Evolutionary conservation across 208 protist species (phyloP).

Genomic region (Crithidia mellificae): DNA sequence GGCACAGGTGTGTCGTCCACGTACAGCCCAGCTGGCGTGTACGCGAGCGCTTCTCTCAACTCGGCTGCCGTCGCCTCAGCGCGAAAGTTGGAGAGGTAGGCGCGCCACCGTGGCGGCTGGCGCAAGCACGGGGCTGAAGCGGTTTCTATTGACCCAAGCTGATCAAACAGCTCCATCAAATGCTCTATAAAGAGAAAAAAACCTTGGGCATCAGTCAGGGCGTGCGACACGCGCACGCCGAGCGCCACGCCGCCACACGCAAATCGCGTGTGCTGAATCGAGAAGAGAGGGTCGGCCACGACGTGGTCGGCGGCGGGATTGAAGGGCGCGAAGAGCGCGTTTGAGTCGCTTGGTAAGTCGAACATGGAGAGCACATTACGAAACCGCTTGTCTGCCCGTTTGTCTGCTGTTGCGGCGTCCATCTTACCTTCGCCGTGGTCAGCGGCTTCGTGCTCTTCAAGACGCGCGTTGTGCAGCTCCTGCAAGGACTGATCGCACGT

Average conservation of each 20-base stretch:
- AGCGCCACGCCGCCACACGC: slow-evolving; percentile 33
- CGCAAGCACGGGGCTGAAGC: background rate
- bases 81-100: slow-evolving; percentile 4
- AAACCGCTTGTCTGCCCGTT: background rate
- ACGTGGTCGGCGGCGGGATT: slow-evolving; percentile 8
- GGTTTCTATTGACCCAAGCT: no score
- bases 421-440: background rate
- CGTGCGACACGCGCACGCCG: slow-evolving; percentile 32
- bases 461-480: slow-evolving; percentile 6
- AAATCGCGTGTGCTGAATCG: slow-evolving; percentile 38
- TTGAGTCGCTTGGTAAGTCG: slow-evolving; percentile 26
- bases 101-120: slow-evolving; percentile 7
- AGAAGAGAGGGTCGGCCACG: slow-evolving; percentile 13
- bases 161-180: slow-evolving; percentile 20
- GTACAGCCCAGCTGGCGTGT: background rate
- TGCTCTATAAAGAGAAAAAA: slow-evolving; percentile 27
- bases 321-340: slow-evolving; percentile 34
- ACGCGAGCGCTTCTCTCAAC: slow-evolving; percentile 8
- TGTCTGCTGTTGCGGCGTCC: no score
- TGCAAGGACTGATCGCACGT: slow-evolving; percentile 13
- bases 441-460: background rate
- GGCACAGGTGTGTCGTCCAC: background rate
- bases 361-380: slow-evolving; percentile 20
- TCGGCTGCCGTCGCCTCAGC: background rate
- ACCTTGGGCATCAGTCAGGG: slow-evolving; percentile 26